These are phyloP conservation scores for Plectranthus barbatus DNA, from an alignment of 257 asterid species.

Conservation along the genomic window DNA sequence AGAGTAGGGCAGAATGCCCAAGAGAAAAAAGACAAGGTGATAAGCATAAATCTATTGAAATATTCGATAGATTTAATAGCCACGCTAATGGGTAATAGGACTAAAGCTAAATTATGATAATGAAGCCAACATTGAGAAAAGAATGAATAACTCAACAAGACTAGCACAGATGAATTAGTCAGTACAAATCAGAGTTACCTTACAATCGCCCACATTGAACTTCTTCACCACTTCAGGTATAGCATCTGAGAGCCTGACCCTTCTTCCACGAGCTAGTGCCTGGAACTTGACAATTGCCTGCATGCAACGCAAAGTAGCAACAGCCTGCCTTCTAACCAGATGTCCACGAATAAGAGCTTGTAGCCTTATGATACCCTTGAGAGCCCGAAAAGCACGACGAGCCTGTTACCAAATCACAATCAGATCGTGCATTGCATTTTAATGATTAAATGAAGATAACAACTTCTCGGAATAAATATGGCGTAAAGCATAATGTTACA, in stretches of 20 bases:
- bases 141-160: neutral
- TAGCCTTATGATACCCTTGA: conserved; percentile 85
- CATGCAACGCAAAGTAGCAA: conserved; percentile 73
- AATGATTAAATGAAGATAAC: neutral
- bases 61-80: neutral
- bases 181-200: conserved; percentile 20
- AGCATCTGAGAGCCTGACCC: conserved; percentile 40
- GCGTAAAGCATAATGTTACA: neutral
- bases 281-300: conserved; percentile 68
- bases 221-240: conserved; percentile 18
- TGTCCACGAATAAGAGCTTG: conserved; percentile 96
- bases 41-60: neutral
- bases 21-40: neutral
- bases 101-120: neutral
- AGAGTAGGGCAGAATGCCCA: neutral
- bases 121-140: neutral
- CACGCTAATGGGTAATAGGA: too few species aligned
- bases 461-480: neutral
- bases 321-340: conserved; percentile 89
- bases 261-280: conserved; percentile 75
- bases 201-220: conserved; percentile 15
- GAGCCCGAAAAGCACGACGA: conserved; percentile 88
- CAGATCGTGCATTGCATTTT: neutral
- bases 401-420: conserved; percentile 36
- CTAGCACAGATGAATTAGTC: neutral